Evolutionary conservation across 228 moss, liverwort and hornwort genomes (phyloP).

Genomic region (Sphagnum fallax): DNA sequence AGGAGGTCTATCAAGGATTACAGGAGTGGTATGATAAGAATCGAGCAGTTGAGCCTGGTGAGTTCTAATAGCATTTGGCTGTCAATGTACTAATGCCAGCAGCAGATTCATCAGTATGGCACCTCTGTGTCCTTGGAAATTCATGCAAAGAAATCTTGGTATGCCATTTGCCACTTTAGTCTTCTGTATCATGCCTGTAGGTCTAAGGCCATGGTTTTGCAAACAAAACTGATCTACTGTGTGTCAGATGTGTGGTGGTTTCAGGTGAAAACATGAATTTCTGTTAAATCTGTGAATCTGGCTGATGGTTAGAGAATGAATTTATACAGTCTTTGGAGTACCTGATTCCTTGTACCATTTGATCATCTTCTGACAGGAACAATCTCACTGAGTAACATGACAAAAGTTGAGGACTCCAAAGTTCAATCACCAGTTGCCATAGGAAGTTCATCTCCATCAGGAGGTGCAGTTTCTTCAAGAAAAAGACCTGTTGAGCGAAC

Average conservation of each 20-base stretch:
- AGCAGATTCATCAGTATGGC: neutral
- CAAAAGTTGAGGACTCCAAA: constrained; percentile 30
- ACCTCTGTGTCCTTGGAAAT: too few species aligned
- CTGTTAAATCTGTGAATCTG: too few species aligned
- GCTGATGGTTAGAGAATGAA: too few species aligned
- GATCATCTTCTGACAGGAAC: constrained; percentile 8
- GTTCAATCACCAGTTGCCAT: constrained; percentile 27
- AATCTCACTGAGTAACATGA: constrained; percentile 2
- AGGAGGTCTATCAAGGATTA: constrained; percentile 41
- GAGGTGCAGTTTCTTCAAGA: constrained; percentile 10
- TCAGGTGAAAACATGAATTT: too few species aligned
- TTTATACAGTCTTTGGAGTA: too few species aligned
- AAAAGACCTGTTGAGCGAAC: constrained; percentile 26
- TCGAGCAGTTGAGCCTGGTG: constrained; percentile 36
- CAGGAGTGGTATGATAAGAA: constrained; percentile 47
- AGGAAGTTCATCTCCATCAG: constrained; percentile 30
- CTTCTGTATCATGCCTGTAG: too few species aligned
- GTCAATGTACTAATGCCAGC: constrained; percentile 1
- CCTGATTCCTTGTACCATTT: too few species aligned
- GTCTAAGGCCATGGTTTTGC: too few species aligned
- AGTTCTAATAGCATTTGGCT: neutral
- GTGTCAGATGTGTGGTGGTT: too few species aligned
- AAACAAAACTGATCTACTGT: too few species aligned
- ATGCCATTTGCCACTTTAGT: too few species aligned
- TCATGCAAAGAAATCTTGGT: too few species aligned